Evolutionary conservation across 179 eudicot species (phyloP), one percentile per base, ranked within the genome.

Genomic region (Beta lomatogona): DNA sequence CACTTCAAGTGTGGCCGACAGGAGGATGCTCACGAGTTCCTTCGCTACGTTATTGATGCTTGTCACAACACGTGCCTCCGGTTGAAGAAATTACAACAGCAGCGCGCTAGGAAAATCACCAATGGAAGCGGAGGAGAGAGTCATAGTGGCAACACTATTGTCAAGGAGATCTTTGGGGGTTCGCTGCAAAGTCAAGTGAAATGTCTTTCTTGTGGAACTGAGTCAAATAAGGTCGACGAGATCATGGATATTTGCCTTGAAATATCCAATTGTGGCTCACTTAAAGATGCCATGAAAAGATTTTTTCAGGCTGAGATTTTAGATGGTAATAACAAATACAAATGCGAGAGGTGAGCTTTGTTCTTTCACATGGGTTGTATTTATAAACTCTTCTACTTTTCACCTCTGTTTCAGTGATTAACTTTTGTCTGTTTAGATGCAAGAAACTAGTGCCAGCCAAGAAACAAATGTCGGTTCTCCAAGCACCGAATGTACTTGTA

Each of bases 1-100:
- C 92, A 93, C 74, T 96, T 96, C 82, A 86, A 89, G 75, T 71
- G 83, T 1, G 97, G 98, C 14, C 88, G 95, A 83, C 99, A 96
- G 82, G 99, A 96, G 88, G 99, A 96, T 76, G 99, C 99, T 44
- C 99, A 96, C 41, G 99, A 96, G 89, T 96, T 96, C 82, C 91
- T 96, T 77, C 91, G 98, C 12, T 94, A 94, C 64, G 99, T 96
- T 36, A 94, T 96, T 58, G 99, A 94, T 78, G 95, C 97, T 4
- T 96, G 99, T 80, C 98, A 96, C 79, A 90, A 90, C 79, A 89
- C 97, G 22, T 96, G 97, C 86, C 91, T 96, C 65, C 90, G 94
- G 72, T 82, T 96, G 82, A 93, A 88, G 89, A 96, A 96, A 85
- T 77, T 91, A 83, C 93, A 91, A 76, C 92, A 84, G 48, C 92